These are phyloP conservation scores for Skeletonema tropicum DNA, from an alignment of 108 stramenopile genomes.

Conservation along the genomic window DNA sequence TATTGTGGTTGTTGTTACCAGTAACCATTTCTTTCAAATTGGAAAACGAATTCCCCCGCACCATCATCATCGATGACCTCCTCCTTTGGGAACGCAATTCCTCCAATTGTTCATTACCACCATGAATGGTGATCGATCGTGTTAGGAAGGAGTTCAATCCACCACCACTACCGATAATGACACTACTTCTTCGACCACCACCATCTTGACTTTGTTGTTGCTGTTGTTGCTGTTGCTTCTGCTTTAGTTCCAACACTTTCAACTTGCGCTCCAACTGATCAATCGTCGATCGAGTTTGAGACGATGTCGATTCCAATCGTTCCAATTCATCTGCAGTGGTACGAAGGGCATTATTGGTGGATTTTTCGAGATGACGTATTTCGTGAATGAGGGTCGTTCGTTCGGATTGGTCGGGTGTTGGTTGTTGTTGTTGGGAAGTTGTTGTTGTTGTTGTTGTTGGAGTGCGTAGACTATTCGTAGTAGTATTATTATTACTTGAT, in stretches of 20 bases:
- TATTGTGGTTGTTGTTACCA: too few species aligned
- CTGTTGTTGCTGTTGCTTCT: neutral
- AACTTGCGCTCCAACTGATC: neutral
- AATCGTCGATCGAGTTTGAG: neutral
- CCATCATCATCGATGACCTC: neutral
- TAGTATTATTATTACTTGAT: too few species aligned
- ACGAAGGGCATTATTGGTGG: neutral
- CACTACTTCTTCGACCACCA: too few species aligned
- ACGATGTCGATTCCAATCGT: neutral
- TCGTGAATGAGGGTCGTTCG: neutral
- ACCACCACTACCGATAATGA: too few species aligned
- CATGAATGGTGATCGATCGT: neutral
- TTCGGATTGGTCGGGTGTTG: neutral
- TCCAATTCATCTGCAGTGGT: neutral
- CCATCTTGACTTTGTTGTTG: too few species aligned
- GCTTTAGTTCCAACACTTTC: neutral
- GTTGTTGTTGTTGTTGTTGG: neutral
- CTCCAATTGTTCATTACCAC: neutral
- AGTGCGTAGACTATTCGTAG: too few species aligned
- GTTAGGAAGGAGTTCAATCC: neutral
- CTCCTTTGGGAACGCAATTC: neutral
- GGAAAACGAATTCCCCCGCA: neutral
- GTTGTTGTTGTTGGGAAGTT: too few species aligned
- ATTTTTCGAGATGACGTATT: neutral
- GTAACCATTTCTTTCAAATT: neutral